These are phyloP conservation scores for Nadsonia starkeyi-henricii DNA, from an alignment of 1,139 yeast genomes.

Conservation along the genomic window DNA sequence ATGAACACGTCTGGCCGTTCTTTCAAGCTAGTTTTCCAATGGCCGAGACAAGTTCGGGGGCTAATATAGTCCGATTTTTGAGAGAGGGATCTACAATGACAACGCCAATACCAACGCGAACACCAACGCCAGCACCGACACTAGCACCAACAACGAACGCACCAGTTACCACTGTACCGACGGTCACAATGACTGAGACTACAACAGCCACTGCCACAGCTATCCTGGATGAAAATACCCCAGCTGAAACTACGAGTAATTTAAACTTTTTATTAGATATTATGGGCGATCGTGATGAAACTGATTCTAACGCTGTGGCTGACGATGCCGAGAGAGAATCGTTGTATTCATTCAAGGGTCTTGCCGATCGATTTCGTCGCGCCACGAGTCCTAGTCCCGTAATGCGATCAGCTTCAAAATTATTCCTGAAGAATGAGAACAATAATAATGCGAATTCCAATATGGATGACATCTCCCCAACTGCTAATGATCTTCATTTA, in stretches of 20 bases:
- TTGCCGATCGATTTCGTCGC: conserved; percentile 29
- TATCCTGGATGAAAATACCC: not conserved
- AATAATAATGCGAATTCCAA: not conserved
- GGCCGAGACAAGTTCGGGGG: conserved; percentile 29
- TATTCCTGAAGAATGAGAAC: conserved; percentile 10
- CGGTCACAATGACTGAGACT: not conserved
- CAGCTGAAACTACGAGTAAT: not conserved
- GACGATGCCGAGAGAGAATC: conserved; percentile 2
- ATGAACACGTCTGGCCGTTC: conserved; percentile 88
- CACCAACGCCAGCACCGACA: too few relatives aligned
- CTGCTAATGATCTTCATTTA: too few relatives aligned
- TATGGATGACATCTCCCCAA: not conserved
- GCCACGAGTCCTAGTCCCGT: conserved; percentile 28
- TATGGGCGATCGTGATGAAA: not conserved
- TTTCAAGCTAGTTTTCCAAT: conserved; percentile 34
- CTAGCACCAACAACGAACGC: conserved; percentile 5
- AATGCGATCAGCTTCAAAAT: conserved; percentile 4
- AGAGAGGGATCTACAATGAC: conserved; percentile 4
- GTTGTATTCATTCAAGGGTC: conserved; percentile 3
- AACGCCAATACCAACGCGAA: conserved; percentile 6
- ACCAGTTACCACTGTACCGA: conserved; percentile 1
- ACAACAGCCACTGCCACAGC: not conserved
- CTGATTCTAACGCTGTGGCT: not conserved
- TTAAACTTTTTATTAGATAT: not conserved
- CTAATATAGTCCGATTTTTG: conserved; percentile 41